Percentiles rank a stretch among this genome's conserved stretches.
Conservation (phyloP, 2,329 filamentous ascomycete species). For the Monosporascus cannonballus region DNA sequence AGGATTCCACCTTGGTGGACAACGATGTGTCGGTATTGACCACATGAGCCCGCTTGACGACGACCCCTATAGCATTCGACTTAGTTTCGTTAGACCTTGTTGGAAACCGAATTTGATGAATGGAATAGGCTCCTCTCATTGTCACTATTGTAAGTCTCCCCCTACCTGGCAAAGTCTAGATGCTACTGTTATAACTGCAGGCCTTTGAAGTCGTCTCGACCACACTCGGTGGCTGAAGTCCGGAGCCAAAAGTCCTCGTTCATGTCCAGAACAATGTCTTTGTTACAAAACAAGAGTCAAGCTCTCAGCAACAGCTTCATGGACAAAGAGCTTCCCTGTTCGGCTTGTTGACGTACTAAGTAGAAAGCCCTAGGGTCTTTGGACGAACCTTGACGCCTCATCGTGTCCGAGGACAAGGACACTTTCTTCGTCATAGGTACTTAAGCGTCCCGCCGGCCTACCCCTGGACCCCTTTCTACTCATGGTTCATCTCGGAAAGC, state of each 20-base stretch:
- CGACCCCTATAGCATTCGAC: no score
- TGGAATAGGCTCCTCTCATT: background rate
- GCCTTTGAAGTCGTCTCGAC: conserved; percentile 5
- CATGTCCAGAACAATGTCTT: conserved; percentile 12
- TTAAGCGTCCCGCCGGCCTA: background rate
- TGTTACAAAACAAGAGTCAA: conserved; percentile 4
- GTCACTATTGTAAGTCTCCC: conserved; percentile 6
- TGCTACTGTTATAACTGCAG: conserved; percentile 4
- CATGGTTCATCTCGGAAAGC: no score
- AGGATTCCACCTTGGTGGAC: conserved; percentile 5
- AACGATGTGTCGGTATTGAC: background rate
- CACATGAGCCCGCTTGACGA: background rate
- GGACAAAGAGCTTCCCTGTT: background rate
- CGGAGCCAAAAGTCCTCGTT: conserved; percentile 2
- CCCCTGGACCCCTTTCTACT: no score
- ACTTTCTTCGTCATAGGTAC: background rate
- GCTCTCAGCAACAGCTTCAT: background rate
- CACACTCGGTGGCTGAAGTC: conserved; percentile 1
- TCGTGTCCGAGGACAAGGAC: background rate
- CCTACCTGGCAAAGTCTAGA: conserved; percentile 4
- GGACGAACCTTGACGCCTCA: background rate
- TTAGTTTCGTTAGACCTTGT: conserved; percentile 1
- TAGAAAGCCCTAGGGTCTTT: background rate
- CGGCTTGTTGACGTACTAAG: background rate
- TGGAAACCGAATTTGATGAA: background rate